phyloP scores from a whole-genome alignment of 352 stramenopile genomes.

The Globisporangium yorkense region DNA sequence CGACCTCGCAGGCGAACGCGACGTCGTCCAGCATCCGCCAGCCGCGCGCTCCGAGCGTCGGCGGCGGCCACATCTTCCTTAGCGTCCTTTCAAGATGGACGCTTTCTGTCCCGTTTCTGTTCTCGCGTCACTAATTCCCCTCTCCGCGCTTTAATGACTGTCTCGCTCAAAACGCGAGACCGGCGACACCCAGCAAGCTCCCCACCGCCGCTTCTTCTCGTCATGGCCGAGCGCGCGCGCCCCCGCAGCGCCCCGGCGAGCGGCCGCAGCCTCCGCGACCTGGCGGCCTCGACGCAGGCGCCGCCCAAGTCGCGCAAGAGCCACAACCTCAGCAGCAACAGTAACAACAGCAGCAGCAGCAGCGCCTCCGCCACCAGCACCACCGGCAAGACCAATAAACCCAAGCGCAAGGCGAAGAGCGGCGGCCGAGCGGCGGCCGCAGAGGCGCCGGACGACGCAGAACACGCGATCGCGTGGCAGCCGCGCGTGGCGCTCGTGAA shows the following conservation, averaged over 20 bases:
- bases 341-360: neutral
- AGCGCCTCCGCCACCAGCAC: neutral
- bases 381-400: slow-evolving; percentile 2
- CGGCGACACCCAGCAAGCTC: too few species aligned
- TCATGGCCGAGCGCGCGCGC: neutral
- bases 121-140: too few species aligned
- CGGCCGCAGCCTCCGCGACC: neutral
- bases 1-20: slow-evolving; percentile 22
- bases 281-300: neutral
- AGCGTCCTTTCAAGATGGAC: neutral
- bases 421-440: neutral
- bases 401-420: slow-evolving; percentile 9
- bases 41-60: slow-evolving; percentile 10
- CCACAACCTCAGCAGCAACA: neutral
- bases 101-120: too few species aligned
- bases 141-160: too few species aligned
- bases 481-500: slow-evolving; percentile 22
- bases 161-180: too few species aligned
- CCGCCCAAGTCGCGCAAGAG: neutral
- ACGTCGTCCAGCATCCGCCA: slow-evolving; percentile 23
- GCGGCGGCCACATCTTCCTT: neutral
- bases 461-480: slow-evolving; percentile 28
- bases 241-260: neutral
- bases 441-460: neutral
- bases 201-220: too few species aligned